Base-by-base conservation (phyloP, 495 filamentous ascomycete genomes). In the Aspergillus coremiiformis region DNA sequence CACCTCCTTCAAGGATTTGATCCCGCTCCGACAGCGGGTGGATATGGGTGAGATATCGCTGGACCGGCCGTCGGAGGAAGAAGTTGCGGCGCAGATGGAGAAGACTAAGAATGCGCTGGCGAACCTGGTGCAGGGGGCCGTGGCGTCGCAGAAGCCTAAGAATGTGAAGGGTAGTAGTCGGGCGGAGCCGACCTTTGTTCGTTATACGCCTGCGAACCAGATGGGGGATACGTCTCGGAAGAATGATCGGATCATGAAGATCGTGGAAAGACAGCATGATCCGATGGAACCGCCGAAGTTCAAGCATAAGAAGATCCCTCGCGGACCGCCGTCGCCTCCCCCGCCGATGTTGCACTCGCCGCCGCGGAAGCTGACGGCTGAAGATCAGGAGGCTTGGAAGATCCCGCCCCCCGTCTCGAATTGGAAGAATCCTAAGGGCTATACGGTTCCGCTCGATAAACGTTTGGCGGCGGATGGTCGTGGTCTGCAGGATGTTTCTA, bases 351-450 rank as follows among this genome's bases (percentile, higher is more conserved):
- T 99, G 83, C 94, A 96, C 60, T 95, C 89, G 4, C 93, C 93
- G 17, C 91, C 93, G 2, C 75, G 93, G 53, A 97, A 97, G 66
- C 78, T 98, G 21, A 97, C 94, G 0, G 93, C 93, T 10, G 92
- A 92, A 65, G 93, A 99, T 59, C 94, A 97, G 70, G 93, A 96
- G 67, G 87, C 85, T 12, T 98, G 93, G 93, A 89, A 84, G 54
- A 95, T 98, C 29, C 90, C 93, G 0, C 92, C 93, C 0, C 86
- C 94, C 0, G 86, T 99, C 2, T 94, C 88, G 14, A 95, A 96
- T 66, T 99, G 93, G 93, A 99, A 99, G 80, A 99, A 99, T 61
- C 88, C 92, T 0, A 96, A 96, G 71, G 93, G 93, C 62, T 99
- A 96, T 60, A 99, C 93, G 0, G 89, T 99, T 2, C 90, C 93